Evolutionary conservation across 768 basidiomycete species (phyloP), one percentile per base, ranked within the genome.

Genomic region (Boletus pseudo-olivaceus): DNA sequence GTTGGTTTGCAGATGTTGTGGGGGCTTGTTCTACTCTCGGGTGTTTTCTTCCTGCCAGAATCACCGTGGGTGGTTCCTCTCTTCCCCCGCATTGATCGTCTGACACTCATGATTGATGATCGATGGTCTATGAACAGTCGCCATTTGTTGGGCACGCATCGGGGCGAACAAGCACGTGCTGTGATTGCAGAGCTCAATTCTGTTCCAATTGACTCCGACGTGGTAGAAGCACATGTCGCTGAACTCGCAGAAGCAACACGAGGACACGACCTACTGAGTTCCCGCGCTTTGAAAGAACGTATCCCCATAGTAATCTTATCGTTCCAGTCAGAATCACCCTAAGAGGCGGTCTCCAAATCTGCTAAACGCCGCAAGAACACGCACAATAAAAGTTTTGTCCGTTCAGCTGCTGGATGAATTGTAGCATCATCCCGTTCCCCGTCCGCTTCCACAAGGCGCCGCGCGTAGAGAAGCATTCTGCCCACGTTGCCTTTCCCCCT

Each of bases 211-310:
- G 57, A 59, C 26, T 59, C 58, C 11, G 51, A 54, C 4, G 34
- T 59, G 23, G 58, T 59, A 33, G 51, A 49, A 49, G 48, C 39
- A 32, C 58, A 59, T n/a, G 44, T 50, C 9, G 29, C 58, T 9
- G 58, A 60, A 34, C 58, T 59, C 12, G 48, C 58, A 3, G 58
- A 60, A 33, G 58, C 58, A n/a, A 23, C 23, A 23, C 23, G 23
- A 23, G 23, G 10, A 47, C 29, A 30, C 12, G 14, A 66, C 79
- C 47, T 62, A 83, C 82, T 75, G 59, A 5, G 86, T 87, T 35
- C 85, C 84, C 10, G 87, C 84, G 51, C 81, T 83, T 67, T 85
- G 58, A 47, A 59, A 59, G 40, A 59, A 59, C 35, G 58, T 59
- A 27, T 59, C 58, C 23, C 58, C 58, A 17, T 59, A 59, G 43